Conservation (phyloP, 352 stramenopile species). For the Saprolegnia parasitica region DNA sequence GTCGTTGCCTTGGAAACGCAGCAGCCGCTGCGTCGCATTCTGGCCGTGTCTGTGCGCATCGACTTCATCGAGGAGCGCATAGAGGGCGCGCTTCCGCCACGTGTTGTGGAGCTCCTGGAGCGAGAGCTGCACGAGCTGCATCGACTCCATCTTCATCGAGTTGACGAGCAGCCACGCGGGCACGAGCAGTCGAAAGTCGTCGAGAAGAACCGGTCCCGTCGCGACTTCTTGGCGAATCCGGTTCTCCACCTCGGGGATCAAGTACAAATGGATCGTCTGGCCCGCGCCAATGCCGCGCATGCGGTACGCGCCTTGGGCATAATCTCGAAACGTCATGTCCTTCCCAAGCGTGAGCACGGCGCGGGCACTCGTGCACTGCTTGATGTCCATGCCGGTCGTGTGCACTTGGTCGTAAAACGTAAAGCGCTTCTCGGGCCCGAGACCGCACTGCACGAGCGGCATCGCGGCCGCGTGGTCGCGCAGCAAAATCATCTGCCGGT, state of each 20-base stretch:
- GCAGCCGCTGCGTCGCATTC: slow-evolving; percentile 46
- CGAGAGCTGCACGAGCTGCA: slow-evolving; percentile 98
- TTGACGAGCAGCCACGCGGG: slow-evolving; percentile 98
- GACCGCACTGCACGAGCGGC: slow-evolving; percentile 85
- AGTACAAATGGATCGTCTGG: slow-evolving; percentile 89
- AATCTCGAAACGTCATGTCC: slow-evolving; percentile 96
- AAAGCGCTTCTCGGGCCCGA: slow-evolving; percentile 82
- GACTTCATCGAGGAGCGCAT: slow-evolving; percentile 84
- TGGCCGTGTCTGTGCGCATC: slow-evolving; percentile 33
- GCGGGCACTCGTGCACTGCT: slow-evolving; percentile 82
- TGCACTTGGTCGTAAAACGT: slow-evolving; percentile 94
- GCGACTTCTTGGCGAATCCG: slow-evolving; percentile 76
- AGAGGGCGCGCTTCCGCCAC: slow-evolving; percentile 93
- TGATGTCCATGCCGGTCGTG: slow-evolving; percentile 92
- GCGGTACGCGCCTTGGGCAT: slow-evolving; percentile 87
- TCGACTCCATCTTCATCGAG: slow-evolving; percentile 99
- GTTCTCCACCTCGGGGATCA: slow-evolving; percentile 91
- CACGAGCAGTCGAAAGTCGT: slow-evolving; percentile 72
- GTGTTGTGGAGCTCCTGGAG: slow-evolving; percentile 97
- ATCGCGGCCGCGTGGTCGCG: slow-evolving; percentile 94
- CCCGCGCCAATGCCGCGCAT: slow-evolving; percentile 89
- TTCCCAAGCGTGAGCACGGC: slow-evolving; percentile 90
- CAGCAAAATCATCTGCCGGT: slow-evolving; percentile 90
- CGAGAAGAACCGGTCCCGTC: slow-evolving; percentile 29
- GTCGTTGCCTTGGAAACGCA: slow-evolving; percentile 47